Conservation (phyloP, 2,329 filamentous ascomycete species). For the Neurospora sp. region DNA sequence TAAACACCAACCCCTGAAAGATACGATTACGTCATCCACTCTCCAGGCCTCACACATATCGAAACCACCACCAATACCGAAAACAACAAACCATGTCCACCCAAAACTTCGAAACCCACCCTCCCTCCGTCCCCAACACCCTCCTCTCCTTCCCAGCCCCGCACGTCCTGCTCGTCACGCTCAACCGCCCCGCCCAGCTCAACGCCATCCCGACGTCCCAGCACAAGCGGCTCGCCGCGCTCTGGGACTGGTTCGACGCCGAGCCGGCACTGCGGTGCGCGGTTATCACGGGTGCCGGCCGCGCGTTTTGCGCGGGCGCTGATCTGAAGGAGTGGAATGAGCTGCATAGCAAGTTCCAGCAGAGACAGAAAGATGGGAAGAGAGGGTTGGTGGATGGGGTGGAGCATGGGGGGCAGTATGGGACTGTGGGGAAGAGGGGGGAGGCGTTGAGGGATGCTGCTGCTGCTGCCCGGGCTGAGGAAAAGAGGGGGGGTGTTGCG, state of each 20-base stretch:
- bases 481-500: not conserved
- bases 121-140: constrained; percentile 16
- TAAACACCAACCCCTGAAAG: not conserved
- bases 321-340: constrained; percentile 57
- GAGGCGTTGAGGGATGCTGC: not conserved
- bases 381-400: not conserved
- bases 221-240: constrained; percentile 37
- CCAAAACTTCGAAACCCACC: constrained; percentile 7
- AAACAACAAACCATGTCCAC: constrained; percentile 14
- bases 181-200: constrained; percentile 48
- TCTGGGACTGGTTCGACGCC: constrained; percentile 49
- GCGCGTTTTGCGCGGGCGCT: constrained; percentile 59
- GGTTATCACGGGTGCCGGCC: constrained; percentile 52
- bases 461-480: not conserved
- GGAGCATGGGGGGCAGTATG: not conserved
- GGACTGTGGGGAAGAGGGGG: not conserved
- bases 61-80: constrained; percentile 14
- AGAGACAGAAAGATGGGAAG: not conserved
- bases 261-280: constrained; percentile 52
- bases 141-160: constrained; percentile 37
- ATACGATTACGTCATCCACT: not conserved
- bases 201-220: constrained; percentile 44
- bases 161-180: constrained; percentile 48
- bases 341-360: constrained; percentile 24
- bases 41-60: not conserved